Base-by-base conservation (phyloP, 495 filamentous ascomycete species). In the Tuber umbilicatum region DNA sequence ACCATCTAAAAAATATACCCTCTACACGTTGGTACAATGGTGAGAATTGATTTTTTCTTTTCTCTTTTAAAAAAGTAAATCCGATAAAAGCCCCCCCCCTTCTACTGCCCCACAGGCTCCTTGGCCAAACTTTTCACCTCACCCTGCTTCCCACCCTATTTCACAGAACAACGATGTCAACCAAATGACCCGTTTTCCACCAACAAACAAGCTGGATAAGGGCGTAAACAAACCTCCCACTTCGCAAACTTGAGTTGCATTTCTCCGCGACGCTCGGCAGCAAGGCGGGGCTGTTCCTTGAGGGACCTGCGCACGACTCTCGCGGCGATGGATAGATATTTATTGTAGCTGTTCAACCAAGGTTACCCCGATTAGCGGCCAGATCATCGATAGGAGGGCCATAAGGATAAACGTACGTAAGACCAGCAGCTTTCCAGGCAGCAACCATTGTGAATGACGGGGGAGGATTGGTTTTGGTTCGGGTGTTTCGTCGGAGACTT, bases 381-480 rank as follows among this genome's bases (percentile, higher is more conserved):
- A 43, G 75, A 68, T 38, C 41, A 21, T 41, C 75, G 60, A 75
- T 43, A 47, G 67, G 71, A 72, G 38, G 68, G 37, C n/a, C n/a
- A 47, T 69, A 69, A 10, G 27, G 55, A 19, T 27, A 35, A 40
- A 68, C 91, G 85, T 91, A 98, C 96, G 91, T 97, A 82, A 98
- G 87, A 87, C 96, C 95, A 83, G 95, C 91, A 82, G 94, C 89
- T 91, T 97, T 98, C 96, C 96, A 99, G 83, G 94, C 92, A 86
- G 93, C 94, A 85, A 92, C 89, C 95, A 99, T 99, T 87, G 89
- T 93, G 90, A 89, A 72, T 72, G 55, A 45, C 41, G 73, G 41
- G 43, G 38, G 12, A 38, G 55, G 60, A 72, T 79, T 70, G 77
- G 72, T 21, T 79, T 78, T 40, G 76, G 35, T 78, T 76, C 69